Conservation (phyloP, 306 rosid genomes). For the Begonia fuchsioides region DNA sequence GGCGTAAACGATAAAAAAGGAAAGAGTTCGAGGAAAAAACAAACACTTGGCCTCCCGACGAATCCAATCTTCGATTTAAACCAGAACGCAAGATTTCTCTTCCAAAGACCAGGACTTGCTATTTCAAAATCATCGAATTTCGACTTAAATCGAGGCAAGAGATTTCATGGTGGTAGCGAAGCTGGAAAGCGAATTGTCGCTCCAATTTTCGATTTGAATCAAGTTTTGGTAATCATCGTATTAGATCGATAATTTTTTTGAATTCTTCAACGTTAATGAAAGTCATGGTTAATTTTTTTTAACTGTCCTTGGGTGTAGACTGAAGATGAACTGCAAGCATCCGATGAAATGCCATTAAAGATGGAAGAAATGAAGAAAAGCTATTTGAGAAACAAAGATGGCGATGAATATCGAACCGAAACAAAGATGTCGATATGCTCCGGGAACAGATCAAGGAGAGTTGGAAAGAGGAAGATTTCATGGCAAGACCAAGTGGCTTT, state of each 20-base stretch:
- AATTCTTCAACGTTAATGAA: too few relatives aligned
- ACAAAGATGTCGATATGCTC: slow-evolving; percentile 53
- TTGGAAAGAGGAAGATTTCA: slow-evolving; percentile 89
- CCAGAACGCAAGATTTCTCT: slow-evolving; percentile 34
- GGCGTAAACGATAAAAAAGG: slow-evolving; percentile 14
- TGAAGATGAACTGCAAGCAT: slow-evolving; percentile 64
- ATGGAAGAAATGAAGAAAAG: slow-evolving; percentile 55
- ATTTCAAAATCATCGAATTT: slow-evolving; percentile 18
- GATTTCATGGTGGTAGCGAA: slow-evolving; percentile 41
- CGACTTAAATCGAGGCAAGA: slow-evolving; percentile 42
- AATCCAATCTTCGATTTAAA: slow-evolving; percentile 28
- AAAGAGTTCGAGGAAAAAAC: slow-evolving; percentile 21
- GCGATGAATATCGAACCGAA: slow-evolving; percentile 49
- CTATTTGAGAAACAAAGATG: slow-evolving; percentile 19
- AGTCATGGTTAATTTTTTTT: not conserved
- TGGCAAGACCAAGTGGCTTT: slow-evolving; percentile 96
- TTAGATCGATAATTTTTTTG: too few relatives aligned
- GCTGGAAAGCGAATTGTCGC: slow-evolving; percentile 8
- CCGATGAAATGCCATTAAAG: slow-evolving; percentile 21
- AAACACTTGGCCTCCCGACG: slow-evolving; percentile 11
- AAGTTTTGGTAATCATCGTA: slow-evolving; percentile 51
- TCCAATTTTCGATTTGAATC: slow-evolving; percentile 56
- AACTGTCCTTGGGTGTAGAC: slow-evolving; percentile 22
- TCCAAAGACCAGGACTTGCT: slow-evolving; percentile 33
- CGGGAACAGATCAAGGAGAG: slow-evolving; percentile 56